Evolutionary conservation across 202 grass and related monocot species (phyloP).

Genomic region (Schoenoplectus triqueter): DNA sequence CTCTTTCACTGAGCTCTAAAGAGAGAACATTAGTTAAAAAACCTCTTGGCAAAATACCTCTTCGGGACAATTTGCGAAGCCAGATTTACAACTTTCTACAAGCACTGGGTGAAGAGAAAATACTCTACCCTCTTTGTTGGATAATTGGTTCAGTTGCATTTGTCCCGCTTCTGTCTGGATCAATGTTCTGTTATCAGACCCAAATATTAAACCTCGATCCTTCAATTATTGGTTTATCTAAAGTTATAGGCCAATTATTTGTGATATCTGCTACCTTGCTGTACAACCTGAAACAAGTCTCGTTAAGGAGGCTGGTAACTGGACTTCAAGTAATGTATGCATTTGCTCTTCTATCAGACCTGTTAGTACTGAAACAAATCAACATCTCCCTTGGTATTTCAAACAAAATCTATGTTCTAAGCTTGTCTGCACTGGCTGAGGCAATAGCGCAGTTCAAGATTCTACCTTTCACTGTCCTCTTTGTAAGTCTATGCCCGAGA

Average conservation of each 20-base stretch:
- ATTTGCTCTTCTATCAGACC: slow-evolving; percentile 63
- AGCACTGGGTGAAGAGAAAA: slow-evolving; percentile 50
- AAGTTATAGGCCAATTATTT: slow-evolving; percentile 76
- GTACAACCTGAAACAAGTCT: slow-evolving; percentile 70
- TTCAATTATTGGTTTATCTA: slow-evolving; percentile 77
- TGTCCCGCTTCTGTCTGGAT: slow-evolving; percentile 75
- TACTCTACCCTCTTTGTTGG: slow-evolving; percentile 76
- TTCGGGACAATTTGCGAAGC: slow-evolving; percentile 51
- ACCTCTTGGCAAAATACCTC: slow-evolving; percentile 40
- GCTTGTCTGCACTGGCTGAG: slow-evolving; percentile 79
- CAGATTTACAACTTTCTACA: slow-evolving; percentile 67
- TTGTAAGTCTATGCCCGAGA: slow-evolving; percentile 66
- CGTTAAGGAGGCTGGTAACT: slow-evolving; percentile 57
- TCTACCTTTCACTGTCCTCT: slow-evolving; percentile 70
- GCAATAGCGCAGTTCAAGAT: slow-evolving; percentile 88
- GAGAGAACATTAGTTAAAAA: slow-evolving; percentile 49
- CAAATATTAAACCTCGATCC: slow-evolving; percentile 76
- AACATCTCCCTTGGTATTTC: slow-evolving; percentile 76
- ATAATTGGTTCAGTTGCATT: slow-evolving; percentile 75
- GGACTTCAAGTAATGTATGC: slow-evolving; percentile 74
- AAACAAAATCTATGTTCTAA: slow-evolving; percentile 70
- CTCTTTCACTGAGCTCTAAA: slow-evolving; percentile 63
- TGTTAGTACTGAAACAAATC: slow-evolving; percentile 80
- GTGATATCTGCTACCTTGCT: slow-evolving; percentile 68
- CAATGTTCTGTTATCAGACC: slow-evolving; percentile 89